These are phyloP conservation scores for Aureobasidium mangrovei DNA, from an alignment of 2,329 filamentous ascomycete species.

Conservation along the genomic window DNA sequence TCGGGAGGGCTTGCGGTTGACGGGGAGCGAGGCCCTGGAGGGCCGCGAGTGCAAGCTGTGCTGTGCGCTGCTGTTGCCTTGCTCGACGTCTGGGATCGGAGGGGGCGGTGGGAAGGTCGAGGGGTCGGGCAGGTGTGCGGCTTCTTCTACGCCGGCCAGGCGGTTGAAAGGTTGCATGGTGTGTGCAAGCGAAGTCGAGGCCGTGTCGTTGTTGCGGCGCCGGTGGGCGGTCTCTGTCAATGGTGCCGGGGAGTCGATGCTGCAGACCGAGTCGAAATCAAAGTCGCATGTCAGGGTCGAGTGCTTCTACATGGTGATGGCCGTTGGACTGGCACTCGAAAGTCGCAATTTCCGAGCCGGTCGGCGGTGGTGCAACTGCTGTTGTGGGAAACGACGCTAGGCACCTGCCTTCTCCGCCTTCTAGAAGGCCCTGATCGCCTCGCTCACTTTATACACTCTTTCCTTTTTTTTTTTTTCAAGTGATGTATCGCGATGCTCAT, in stretches of 20 bases:
- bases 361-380: too few relatives aligned
- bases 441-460: neutral
- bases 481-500: neutral
- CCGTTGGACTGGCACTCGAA: neutral
- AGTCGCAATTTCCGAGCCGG: slow-evolving; percentile 9
- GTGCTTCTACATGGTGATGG: neutral
- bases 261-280: too few relatives aligned
- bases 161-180: slow-evolving; percentile 28
- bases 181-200: neutral
- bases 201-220: neutral
- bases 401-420: neutral
- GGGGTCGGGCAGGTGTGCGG: slow-evolving; percentile 18
- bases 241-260: too few relatives aligned
- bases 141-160: slow-evolving; percentile 27
- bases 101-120: slow-evolving; percentile 19
- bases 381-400: neutral
- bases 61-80: slow-evolving; percentile 16
- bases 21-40: slow-evolving; percentile 26
- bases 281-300: too few relatives aligned
- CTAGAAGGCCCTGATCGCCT: too few relatives aligned
- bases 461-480: neutral
- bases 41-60: slow-evolving; percentile 18
- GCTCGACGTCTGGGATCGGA: slow-evolving; percentile 19
- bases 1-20: slow-evolving; percentile 25
- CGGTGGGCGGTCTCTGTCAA: neutral